These are phyloP conservation scores for Alternaria burnsii DNA, from an alignment of 2,329 filamentous ascomycete genomes.

Conservation along the genomic window DNA sequence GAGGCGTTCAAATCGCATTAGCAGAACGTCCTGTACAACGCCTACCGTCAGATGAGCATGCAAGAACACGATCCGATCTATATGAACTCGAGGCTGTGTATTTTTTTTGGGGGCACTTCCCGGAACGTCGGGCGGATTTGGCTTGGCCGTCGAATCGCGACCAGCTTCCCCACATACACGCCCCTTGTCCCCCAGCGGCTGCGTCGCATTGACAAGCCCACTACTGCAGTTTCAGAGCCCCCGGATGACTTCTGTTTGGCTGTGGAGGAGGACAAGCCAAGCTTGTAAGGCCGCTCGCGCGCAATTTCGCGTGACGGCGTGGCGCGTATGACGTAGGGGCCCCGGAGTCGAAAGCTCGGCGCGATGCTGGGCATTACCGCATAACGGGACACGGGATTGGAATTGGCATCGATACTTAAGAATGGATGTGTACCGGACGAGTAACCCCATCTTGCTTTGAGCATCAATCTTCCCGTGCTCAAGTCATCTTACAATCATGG, in stretches of 20 bases:
- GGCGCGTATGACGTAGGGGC: slow-evolving; percentile 35
- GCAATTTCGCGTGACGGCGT: slow-evolving; percentile 26
- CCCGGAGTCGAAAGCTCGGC: slow-evolving; percentile 29
- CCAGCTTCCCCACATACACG: slow-evolving; percentile 30
- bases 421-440: slow-evolving; percentile 6
- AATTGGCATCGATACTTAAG: slow-evolving; percentile 30
- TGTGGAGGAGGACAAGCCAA: slow-evolving; percentile 26
- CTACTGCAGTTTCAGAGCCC: slow-evolving; percentile 24
- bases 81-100: slow-evolving; percentile 7
- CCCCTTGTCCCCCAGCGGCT: slow-evolving; percentile 24
- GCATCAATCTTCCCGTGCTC: slow-evolving; percentile 1
- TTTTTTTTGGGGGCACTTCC: slow-evolving; percentile 8
- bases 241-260: slow-evolving; percentile 25
- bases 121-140: slow-evolving; percentile 11
- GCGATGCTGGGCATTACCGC: slow-evolving; percentile 35
- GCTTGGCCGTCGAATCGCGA: slow-evolving; percentile 28
- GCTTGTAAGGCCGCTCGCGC: slow-evolving; percentile 14
- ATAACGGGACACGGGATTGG: slow-evolving; percentile 20
- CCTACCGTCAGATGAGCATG: slow-evolving; percentile 4
- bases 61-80: slow-evolving; percentile 10
- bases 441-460: slow-evolving; percentile 10
- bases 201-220: slow-evolving; percentile 29
- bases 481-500: slow-evolving; percentile 28
- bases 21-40: neutral
- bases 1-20: slow-evolving; percentile 6